Conservation (phyloP, 441 rosid species). For the Populus trichocarpa region DNA sequence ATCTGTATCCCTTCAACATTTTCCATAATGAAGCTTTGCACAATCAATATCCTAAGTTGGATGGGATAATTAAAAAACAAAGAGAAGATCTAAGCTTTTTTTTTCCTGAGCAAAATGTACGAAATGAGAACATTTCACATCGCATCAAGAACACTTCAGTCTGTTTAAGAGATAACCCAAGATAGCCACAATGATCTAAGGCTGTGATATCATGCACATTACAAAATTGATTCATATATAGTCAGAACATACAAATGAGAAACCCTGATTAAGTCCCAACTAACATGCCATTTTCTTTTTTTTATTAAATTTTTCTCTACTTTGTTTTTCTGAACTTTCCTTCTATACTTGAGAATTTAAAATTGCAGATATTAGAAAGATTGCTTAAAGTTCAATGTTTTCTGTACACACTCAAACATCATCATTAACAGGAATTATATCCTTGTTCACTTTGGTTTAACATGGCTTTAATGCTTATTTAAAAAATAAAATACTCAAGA, state of each 20-base stretch:
- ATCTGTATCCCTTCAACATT: background rate
- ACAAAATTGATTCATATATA: background rate
- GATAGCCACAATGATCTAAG: background rate
- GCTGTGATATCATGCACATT: background rate
- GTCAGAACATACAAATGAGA: background rate
- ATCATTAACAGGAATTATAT: background rate
- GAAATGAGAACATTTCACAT: background rate
- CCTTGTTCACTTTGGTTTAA: background rate
- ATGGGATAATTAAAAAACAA: background rate
- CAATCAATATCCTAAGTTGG: background rate
- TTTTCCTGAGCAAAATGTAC: background rate
- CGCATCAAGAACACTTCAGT: background rate
- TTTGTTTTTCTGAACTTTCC: background rate
- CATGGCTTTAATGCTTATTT: background rate
- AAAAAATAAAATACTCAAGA: background rate
- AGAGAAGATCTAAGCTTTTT: background rate
- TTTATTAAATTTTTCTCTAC: background rate
- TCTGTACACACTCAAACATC: background rate
- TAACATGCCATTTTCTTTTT: background rate
- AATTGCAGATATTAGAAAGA: slow-evolving; percentile 2
- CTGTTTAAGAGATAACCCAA: background rate
- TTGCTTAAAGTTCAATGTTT: background rate
- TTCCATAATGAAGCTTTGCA: background rate
- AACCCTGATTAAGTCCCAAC: background rate
- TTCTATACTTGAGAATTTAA: background rate